Evolutionary conservation across 148 eudicot species (phyloP), one percentile per base, ranked within the genome.

Genomic region (Persicaria maculosa): DNA sequence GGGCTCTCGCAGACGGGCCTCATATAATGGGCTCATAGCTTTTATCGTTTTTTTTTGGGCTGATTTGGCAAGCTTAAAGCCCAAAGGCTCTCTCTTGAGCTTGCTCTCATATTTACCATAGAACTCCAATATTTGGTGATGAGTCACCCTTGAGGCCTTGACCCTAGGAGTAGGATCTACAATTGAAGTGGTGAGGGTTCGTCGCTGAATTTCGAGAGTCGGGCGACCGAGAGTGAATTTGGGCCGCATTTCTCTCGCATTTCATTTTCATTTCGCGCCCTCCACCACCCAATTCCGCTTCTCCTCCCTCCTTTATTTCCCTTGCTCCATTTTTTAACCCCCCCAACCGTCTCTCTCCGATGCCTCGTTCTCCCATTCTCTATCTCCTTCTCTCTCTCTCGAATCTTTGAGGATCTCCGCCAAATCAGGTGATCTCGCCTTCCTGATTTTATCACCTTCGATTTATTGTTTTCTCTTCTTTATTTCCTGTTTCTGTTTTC

Each of bases 171-270:
- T 31, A 31, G 40, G 40, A 31, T 31, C 40, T 31, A 31, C 40
- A 31, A 31, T 54, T 8, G 20, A 5, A 65, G 70, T 46, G 70
- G 70, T 65, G 17, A 65, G 70, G 70, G 43, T 65, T 65, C 2
- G 14, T 65, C 70, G 8, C 2, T 40, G 45, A 65, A 65, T 22
- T 59, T 59, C 40, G 67, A 59, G 25, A 70, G 48, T 70, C 44
- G 20, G 1, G 25, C 2, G 22, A 69, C 22, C 14, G 50, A 47
- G 50, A 25, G 31, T 22, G 72, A 70, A 70, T 48, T 72, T 72
- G 36, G 74, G 55, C 57, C 57, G 16, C 74, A 72, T 72, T 72
- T 72, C 40, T 72, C 74, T 72, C 40, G 44, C 74, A 48, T 72
- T 72, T 72, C 55, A 72, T 47, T 50, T 50, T 25, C 44, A 72